Evolutionary conservation across 2,329 filamentous ascomycete genomes (phyloP), one percentile per base, ranked within the genome.

Genomic region (Nemania diffusa): DNA sequence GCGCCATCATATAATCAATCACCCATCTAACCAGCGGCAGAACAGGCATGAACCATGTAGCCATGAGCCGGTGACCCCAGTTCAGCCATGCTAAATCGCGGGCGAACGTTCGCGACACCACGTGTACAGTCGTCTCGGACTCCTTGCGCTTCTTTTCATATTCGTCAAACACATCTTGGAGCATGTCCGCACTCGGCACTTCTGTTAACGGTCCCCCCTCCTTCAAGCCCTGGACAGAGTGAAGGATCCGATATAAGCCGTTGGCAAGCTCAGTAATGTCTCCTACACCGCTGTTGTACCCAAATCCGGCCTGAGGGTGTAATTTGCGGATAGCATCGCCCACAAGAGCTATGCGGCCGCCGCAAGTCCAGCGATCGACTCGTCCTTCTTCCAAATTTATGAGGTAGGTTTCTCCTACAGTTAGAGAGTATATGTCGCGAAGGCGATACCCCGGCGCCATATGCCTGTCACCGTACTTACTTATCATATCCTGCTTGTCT

Each of bases 291-390:
- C 74, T 73, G 62, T 79, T 79, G 32, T 75, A 73, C 3, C 78
- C 76, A 5, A 76, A 71, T 3, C 76, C 78, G 4, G 74, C 70
- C 46, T 78, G 75, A 1, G 78, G 75, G 2, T 77, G 77, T 32
- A 79, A 67, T 56, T 79, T 79, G 52, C 78, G 77, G 7, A 74
- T 74, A 15, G 78, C 73, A 59, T 80, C 78, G 4, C 78, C 78
- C 11, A 74, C 75, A 3, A 79, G 75, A 5, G 78, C 78, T 32
- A 78, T 69, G 3, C 78, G 72, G 13, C 70, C 73, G 17, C 56
- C 56, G 56, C 62, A 68, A 26, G 62, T 71, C 79, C 78, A 80
- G 50, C 73, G 71, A 24, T 74, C 61, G 15, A 78, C 58, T 5
- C 76, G 67, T 15, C 78, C 78, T 62, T 80, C 78, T 44, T 79